A percentile compares a stretch with the other conserved stretches of the same genome.
These are phyloP conservation scores for Kitagawia praeruptora DNA, from an alignment of 129 eudicot species.

Conservation along the genomic window DNA sequence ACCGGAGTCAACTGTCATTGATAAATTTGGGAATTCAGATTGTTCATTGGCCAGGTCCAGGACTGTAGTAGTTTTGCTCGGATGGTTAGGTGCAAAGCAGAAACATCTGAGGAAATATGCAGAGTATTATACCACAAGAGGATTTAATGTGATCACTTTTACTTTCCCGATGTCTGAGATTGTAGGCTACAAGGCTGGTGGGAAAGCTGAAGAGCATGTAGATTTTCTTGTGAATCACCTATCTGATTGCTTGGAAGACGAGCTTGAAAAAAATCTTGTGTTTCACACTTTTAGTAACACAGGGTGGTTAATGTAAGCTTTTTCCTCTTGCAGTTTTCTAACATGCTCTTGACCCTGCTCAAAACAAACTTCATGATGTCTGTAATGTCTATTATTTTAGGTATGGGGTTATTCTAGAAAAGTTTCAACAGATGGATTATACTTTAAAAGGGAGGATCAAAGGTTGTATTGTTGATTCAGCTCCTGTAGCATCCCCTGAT, in stretches of 20 bases:
- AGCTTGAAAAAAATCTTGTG: slow-evolving; percentile 63
- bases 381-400: slow-evolving; percentile 27
- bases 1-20: slow-evolving; percentile 52
- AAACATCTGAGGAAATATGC: slow-evolving; percentile 90
- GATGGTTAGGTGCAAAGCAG: slow-evolving; percentile 98
- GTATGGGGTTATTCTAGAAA: slow-evolving; percentile 65
- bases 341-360: not conserved
- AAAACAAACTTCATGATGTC: not conserved
- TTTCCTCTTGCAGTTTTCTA: not conserved
- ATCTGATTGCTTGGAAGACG: slow-evolving; percentile 85
- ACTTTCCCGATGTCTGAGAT: slow-evolving; percentile 86
- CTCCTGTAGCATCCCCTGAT: slow-evolving; percentile 7
- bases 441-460: slow-evolving; percentile 53
- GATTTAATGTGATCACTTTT: slow-evolving; percentile 88
- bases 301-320: slow-evolving; percentile 92
- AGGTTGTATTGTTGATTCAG: slow-evolving; percentile 87
- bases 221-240: slow-evolving; percentile 74
- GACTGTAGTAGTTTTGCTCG: slow-evolving; percentile 43
- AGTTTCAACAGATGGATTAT: slow-evolving; percentile 38
- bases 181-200: slow-evolving; percentile 78
- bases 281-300: slow-evolving; percentile 98
- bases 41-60: slow-evolving; percentile 55
- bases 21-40: slow-evolving; percentile 30
- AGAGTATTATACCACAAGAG: slow-evolving; percentile 88
- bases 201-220: slow-evolving; percentile 76